Percentiles rank a stretch among this genome's conserved stretches.
These are phyloP conservation scores for Massospora cicadina DNA, from an alignment of 371 early-diverging fungal genomes.

Conservation along the genomic window DNA sequence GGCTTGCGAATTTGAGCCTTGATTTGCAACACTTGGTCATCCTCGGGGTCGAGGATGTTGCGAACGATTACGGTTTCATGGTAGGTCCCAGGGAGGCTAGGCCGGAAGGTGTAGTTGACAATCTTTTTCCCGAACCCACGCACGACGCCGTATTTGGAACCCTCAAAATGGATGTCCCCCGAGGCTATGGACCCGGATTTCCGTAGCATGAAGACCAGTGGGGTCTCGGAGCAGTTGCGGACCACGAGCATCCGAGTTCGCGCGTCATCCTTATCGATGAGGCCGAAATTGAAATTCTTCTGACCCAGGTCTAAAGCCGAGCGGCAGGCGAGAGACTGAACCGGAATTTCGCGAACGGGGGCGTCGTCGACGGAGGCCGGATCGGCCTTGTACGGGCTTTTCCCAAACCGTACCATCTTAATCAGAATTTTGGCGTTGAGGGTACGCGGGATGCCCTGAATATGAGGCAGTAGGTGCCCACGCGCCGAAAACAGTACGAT, in stretches of 20 bases:
- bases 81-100: constrained; percentile 70
- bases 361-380: constrained; percentile 31
- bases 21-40: constrained; percentile 56
- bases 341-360: constrained; percentile 87
- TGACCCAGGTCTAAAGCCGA: constrained; percentile 88
- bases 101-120: constrained; percentile 82
- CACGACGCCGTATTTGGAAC: constrained; percentile 68
- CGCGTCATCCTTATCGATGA: constrained; percentile 69
- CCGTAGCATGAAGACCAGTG: constrained; percentile 74
- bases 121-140: constrained; percentile 82
- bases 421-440: constrained; percentile 63
- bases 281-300: constrained; percentile 91
- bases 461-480: constrained; percentile 26
- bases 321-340: constrained; percentile 65
- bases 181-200: constrained; percentile 93
- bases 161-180: constrained; percentile 67
- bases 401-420: constrained; percentile 44
- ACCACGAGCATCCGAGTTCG: constrained; percentile 78
- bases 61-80: constrained; percentile 75
- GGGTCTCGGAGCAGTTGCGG: constrained; percentile 77
- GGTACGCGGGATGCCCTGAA: constrained; percentile 60
- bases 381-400: background rate
- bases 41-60: constrained; percentile 73
- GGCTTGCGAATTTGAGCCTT: constrained; percentile 87
- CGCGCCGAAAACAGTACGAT: constrained; percentile 62